Percentiles rank a stretch among this genome's conserved stretches.
phyloP scores from a whole-genome alignment of 345 rosid species.

The Syzygium jambos region DNA sequence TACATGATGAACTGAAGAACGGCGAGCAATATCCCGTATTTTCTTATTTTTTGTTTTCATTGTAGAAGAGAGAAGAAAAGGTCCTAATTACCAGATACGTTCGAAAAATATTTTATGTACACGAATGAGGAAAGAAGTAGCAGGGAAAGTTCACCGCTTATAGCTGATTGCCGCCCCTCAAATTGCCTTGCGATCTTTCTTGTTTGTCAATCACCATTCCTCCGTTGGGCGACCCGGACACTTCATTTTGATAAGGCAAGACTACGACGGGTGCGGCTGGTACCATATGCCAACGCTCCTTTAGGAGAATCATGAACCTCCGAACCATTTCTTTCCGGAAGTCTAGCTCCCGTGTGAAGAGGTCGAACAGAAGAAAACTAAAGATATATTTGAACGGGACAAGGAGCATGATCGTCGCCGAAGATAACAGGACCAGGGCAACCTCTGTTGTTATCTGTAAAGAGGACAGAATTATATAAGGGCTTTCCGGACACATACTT shows the following conservation, averaged over 20 bases:
- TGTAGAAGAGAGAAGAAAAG: not conserved
- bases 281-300: conserved; percentile 82
- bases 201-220: conserved; percentile 22
- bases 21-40: not conserved
- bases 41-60: not conserved
- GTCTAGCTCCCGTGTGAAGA: conserved; percentile 81
- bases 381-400: conserved; percentile 82
- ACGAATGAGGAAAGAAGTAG: not conserved
- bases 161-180: not conserved
- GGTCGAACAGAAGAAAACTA: conserved; percentile 56
- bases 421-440: conserved; percentile 50
- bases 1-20: not conserved
- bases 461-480: not conserved
- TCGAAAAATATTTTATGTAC: not conserved
- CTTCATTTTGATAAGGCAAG: conserved; percentile 50
- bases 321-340: conserved; percentile 72
- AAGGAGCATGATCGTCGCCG: conserved; percentile 46
- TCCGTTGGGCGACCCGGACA: conserved; percentile 24
- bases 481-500: not conserved
- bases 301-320: conserved; percentile 42
- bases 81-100: not conserved
- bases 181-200: conserved; percentile 8
- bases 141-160: not conserved
- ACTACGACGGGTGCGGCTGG: conserved; percentile 84
- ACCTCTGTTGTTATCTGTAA: conserved; percentile 78